Evolutionary conservation across 441 rosid species (phyloP), one percentile per base, ranked within the genome.

Genomic region (Gossypium armourianum): DNA sequence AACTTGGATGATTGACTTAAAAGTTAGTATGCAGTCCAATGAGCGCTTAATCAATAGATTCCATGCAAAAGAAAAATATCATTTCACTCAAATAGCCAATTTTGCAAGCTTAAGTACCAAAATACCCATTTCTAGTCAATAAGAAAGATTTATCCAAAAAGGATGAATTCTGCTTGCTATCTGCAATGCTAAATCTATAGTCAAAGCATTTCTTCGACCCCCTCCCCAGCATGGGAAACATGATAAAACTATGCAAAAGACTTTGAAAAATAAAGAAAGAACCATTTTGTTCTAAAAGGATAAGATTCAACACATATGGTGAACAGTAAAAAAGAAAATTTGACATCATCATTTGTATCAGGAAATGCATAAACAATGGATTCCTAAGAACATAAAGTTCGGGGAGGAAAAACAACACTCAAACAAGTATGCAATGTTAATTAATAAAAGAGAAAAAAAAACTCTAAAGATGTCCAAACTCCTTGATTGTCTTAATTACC

Each of bases 281-380:
- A 32, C 13, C 21, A 4, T 5, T 23, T 21, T 12, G 23, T 12
- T 4, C 40, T 32, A 32, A 32, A 32, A 32, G 3, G 28, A n/a
- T 6, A 19, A 29, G 17, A 59, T 67, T 24, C 17, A 73, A 75
- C 62, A 70, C 20, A 40, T 15, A 62, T 47, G 4, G 36, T 57
- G 52, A 43, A 12, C 40, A 56, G 26, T 3, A 50, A 36, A 20
- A 16, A 20, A 13, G 36, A 47, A 65, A 13, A n/a, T 0, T 23
- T 24, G n/a, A 10, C 55, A 63, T 36, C 53, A 65, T 13, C 69
- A 23, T 23, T 21, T 53, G 53, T 29, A 60, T 7, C 21, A 29
- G n/a, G 49, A 36, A 61, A 32, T 45, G 36, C 57, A 47, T 23
- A 15, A 65, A 47, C 32, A 47, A 47, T 47, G 69, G 50, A 5